Percentiles rank a stretch among this genome's conserved stretches.
phyloP scores from a whole-genome alignment of 768 basidiomycete genomes.

The Gautieria morchelliformis region DNA sequence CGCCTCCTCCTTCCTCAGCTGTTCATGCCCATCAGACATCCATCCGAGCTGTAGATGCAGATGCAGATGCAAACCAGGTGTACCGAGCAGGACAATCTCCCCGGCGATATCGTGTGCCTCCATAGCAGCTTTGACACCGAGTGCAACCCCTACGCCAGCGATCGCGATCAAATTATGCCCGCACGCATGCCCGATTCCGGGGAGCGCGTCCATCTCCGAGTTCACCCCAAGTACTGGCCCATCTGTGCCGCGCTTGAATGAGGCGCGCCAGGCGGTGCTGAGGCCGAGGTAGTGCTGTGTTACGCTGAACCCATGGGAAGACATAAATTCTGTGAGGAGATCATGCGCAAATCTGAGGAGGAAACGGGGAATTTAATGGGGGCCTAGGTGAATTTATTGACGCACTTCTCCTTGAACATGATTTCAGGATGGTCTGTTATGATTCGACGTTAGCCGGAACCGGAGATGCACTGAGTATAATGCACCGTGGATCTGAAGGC shows the following conservation, averaged over 20 bases:
- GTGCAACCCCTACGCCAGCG: slow-evolving; percentile 65
- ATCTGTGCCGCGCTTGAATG: slow-evolving; percentile 51
- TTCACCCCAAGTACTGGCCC: slow-evolving; percentile 70
- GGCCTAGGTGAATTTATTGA: slow-evolving; percentile 3
- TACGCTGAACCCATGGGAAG: slow-evolving; percentile 54
- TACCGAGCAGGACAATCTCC: slow-evolving; percentile 64
- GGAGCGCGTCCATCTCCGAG: slow-evolving; percentile 81
- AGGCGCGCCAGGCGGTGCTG: slow-evolving; percentile 68
- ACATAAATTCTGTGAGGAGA: slow-evolving; percentile 56
- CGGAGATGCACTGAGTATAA: too few relatives aligned
- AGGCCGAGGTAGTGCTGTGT: slow-evolving; percentile 45
- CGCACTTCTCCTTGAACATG: slow-evolving; percentile 70
- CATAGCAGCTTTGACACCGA: slow-evolving; percentile 54
- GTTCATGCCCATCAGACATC: background rate
- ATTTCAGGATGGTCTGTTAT: too few relatives aligned
- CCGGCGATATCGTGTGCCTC: slow-evolving; percentile 54
- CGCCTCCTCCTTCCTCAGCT: slow-evolving; percentile 76
- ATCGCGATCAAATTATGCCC: slow-evolving; percentile 82
- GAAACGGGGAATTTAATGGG: background rate
- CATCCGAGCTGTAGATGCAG: background rate
- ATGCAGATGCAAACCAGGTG: slow-evolving; percentile 47
- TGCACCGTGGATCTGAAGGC: slow-evolving; percentile 62
- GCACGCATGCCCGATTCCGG: slow-evolving; percentile 38
- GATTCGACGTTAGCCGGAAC: background rate
- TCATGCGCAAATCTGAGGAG: slow-evolving; percentile 57